Evolutionary conservation across 176 grass and related monocot genomes (phyloP).

Genomic region (Carex kokanica): DNA sequence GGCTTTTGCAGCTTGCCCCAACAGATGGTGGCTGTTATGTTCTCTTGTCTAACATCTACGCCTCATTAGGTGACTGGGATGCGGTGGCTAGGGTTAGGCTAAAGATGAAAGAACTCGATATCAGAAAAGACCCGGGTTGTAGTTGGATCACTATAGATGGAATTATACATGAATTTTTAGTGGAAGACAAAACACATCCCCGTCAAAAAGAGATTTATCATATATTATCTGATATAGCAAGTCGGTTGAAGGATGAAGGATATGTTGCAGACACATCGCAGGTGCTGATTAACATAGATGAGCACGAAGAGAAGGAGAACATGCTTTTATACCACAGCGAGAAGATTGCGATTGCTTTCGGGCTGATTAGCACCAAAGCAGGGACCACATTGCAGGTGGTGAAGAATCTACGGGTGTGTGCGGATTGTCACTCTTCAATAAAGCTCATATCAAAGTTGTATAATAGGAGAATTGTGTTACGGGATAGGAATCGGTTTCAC

Average conservation of each 20-base stretch:
- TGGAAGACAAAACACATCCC: slow-evolving; percentile 52
- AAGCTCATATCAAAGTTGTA: slow-evolving; percentile 74
- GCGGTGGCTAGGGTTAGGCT: slow-evolving; percentile 63
- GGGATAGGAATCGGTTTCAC: slow-evolving; percentile 71
- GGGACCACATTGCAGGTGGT: not conserved
- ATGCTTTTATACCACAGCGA: slow-evolving; percentile 73
- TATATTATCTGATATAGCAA: slow-evolving; percentile 49
- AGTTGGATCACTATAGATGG: slow-evolving; percentile 81
- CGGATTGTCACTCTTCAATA: slow-evolving; percentile 58
- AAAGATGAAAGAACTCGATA: slow-evolving; percentile 61
- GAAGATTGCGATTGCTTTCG: slow-evolving; percentile 75
- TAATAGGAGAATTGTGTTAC: slow-evolving; percentile 58
- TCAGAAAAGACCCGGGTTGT: slow-evolving; percentile 75
- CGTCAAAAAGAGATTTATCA: slow-evolving; percentile 50
- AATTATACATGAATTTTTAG: slow-evolving; percentile 69
- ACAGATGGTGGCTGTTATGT: slow-evolving; percentile 71
- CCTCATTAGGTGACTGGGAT: slow-evolving; percentile 60
- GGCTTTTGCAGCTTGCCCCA: slow-evolving; percentile 61
- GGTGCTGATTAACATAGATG: slow-evolving; percentile 60
- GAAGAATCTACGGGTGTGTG: slow-evolving; percentile 2
- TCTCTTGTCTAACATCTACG: slow-evolving; percentile 76
- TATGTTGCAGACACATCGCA: slow-evolving; percentile 59
- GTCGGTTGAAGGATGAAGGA: slow-evolving; percentile 38
- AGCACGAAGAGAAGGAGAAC: slow-evolving; percentile 48
- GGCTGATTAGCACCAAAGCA: slow-evolving; percentile 63